These are phyloP conservation scores for Chalciporus chontae DNA, from an alignment of 768 basidiomycete species.

Conservation along the genomic window DNA sequence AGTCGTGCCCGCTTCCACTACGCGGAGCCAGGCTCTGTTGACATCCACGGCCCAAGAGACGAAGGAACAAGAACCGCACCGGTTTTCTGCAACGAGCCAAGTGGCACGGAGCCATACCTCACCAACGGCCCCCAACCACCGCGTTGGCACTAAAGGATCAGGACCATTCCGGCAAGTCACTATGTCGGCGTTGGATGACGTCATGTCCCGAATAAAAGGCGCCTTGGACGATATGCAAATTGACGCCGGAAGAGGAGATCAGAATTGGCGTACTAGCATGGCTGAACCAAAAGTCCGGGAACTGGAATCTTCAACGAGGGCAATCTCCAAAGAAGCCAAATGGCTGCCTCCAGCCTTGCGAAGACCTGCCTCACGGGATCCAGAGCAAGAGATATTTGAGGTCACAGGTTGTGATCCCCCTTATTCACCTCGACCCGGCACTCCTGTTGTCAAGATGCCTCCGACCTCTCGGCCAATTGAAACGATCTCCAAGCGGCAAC, in stretches of 20 bases:
- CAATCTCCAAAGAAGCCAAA: slow-evolving; percentile 37
- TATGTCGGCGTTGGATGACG: slow-evolving; percentile 77
- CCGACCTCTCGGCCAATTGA: slow-evolving; percentile 39
- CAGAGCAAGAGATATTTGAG: slow-evolving; percentile 42
- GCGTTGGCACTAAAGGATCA: slow-evolving; percentile 16
- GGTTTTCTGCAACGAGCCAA: slow-evolving; percentile 10
- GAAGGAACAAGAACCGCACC: slow-evolving; percentile 20
- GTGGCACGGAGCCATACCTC: slow-evolving; percentile 18
- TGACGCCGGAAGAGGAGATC: slow-evolving; percentile 30
- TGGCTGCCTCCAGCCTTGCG: slow-evolving; percentile 60
- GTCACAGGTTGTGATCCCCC: slow-evolving; percentile 49
- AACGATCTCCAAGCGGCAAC: slow-evolving; percentile 46
- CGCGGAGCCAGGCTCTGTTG: slow-evolving; percentile 6
- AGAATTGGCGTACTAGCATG: slow-evolving; percentile 20
- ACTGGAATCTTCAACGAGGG: slow-evolving; percentile 15
- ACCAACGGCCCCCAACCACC: slow-evolving; percentile 18
- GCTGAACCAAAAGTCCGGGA: slow-evolving; percentile 21
- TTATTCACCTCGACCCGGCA: slow-evolving; percentile 40
- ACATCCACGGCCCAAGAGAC: slow-evolving; percentile 5
- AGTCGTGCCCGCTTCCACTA: slow-evolving; percentile 1
- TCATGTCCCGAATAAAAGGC: slow-evolving; percentile 83
- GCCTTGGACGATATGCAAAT: slow-evolving; percentile 68
- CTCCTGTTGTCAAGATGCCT: slow-evolving; percentile 49
- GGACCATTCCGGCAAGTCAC: slow-evolving; percentile 43
- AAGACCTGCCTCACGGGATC: slow-evolving; percentile 30